Conservation (phyloP, 2,329 filamentous ascomycete species). For the Bimuria novae-zelandiae region DNA sequence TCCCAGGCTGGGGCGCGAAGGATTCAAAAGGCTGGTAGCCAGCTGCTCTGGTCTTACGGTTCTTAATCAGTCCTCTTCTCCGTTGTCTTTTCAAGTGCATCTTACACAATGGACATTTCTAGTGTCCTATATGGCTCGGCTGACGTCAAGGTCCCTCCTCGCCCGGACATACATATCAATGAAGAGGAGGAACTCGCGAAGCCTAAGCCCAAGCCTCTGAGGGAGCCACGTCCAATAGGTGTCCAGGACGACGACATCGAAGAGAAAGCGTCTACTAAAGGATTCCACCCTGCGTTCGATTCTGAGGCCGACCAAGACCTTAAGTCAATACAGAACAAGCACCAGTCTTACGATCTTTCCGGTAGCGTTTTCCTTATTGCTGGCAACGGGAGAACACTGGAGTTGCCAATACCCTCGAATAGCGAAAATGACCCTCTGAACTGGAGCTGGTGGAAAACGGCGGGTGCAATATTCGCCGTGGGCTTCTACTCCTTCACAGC, state of each 20-base stretch:
- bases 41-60: too few species aligned
- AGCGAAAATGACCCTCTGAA: constrained; percentile 30
- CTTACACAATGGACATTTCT: constrained; percentile 7
- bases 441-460: constrained; percentile 28
- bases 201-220: neutral
- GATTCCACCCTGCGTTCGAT: neutral
- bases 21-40: neutral
- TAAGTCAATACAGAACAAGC: constrained; percentile 16
- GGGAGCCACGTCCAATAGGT: neutral
- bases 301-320: neutral
- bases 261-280: neutral
- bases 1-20: neutral
- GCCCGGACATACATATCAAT: neutral
- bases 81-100: neutral
- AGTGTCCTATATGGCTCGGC: neutral
- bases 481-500: constrained; percentile 19
- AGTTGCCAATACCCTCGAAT: constrained; percentile 30
- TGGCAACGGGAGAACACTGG: constrained; percentile 25
- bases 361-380: constrained; percentile 34
- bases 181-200: constrained; percentile 5
- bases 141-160: neutral
- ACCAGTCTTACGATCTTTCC: constrained; percentile 30
- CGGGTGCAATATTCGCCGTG: constrained; percentile 23
- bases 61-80: neutral
- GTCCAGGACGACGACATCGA: neutral